Evolutionary conservation across 352 stramenopile genomes (phyloP).

Genomic region (Phytopythium ostracodes): DNA sequence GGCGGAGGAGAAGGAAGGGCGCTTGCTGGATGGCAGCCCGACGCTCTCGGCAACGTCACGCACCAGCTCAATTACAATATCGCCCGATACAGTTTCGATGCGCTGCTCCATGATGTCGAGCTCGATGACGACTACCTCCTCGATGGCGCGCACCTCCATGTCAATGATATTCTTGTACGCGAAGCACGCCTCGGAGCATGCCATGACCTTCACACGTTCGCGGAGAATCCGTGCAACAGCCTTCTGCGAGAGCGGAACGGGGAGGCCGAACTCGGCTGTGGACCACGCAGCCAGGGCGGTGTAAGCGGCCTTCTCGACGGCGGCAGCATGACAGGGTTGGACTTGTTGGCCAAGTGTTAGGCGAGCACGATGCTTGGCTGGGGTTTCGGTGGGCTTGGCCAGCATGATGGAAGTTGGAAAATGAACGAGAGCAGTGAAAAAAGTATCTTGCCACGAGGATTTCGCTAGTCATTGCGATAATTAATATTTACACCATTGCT

Average conservation of each 20-base stretch:
- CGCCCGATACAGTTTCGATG: background rate
- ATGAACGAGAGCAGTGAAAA: background rate
- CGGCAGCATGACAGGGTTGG: background rate
- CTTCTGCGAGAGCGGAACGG: background rate
- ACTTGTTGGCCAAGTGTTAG: background rate
- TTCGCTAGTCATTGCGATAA: background rate
- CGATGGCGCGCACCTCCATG: background rate
- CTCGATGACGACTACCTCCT: background rate
- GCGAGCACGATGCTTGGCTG: background rate
- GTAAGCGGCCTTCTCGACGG: background rate
- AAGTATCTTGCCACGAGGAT: background rate
- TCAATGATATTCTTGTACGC: background rate
- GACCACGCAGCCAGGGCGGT: background rate
- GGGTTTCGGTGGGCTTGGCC: background rate
- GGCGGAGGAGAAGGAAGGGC: background rate
- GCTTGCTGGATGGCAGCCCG: background rate
- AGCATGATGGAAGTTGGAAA: background rate
- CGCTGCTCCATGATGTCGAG: background rate
- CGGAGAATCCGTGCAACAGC: background rate
- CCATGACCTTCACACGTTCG: background rate
- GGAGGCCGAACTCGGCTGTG: background rate
- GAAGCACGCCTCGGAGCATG: background rate
- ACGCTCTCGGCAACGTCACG: background rate
- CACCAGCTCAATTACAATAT: background rate
- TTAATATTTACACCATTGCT: no score